Evolutionary conservation across 2,329 filamentous ascomycete genomes (phyloP).

Genomic region (Pyrenophora tritici-repentis): DNA sequence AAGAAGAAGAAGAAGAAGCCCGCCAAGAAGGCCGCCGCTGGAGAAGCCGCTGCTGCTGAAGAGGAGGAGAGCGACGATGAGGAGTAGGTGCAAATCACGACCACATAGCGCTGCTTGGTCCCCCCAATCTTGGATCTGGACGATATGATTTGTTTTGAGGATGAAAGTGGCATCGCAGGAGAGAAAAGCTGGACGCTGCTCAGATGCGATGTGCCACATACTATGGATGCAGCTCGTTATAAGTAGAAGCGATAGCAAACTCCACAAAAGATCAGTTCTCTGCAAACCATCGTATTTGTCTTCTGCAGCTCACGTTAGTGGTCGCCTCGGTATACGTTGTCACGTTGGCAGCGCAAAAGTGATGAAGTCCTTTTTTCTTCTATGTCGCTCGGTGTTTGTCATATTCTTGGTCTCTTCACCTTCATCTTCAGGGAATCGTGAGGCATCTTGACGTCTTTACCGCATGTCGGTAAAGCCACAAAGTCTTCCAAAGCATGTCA

Average conservation of each 20-base stretch:
- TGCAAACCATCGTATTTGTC: background rate
- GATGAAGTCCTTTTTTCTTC: too few species aligned
- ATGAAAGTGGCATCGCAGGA: background rate
- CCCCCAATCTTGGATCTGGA: conserved; percentile 4
- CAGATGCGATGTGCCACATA: background rate
- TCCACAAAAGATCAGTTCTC: conserved; percentile 6
- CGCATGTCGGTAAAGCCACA: too few species aligned
- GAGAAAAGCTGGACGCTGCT: conserved; percentile 1
- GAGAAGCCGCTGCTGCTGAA: conserved; percentile 48
- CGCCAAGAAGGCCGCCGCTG: conserved; percentile 67
- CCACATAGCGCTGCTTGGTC: background rate
- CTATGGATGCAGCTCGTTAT: conserved; percentile 1
- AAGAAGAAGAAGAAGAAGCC: conserved; percentile 80
- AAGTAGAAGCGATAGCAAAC: conserved; percentile 16
- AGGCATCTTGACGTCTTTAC: background rate
- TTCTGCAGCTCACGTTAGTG: background rate
- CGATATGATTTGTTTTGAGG: conserved; percentile 3
- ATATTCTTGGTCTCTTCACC: too few species aligned
- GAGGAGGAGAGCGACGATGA: conserved; percentile 39
- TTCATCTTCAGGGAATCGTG: too few species aligned
- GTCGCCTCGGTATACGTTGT: background rate
- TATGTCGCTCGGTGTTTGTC: too few species aligned
- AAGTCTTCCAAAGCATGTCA: too few species aligned
- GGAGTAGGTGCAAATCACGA: conserved; percentile 34
- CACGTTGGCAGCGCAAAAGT: too few species aligned